phyloP scores from a whole-genome alignment of 2,329 filamentous ascomycete species.

The Aschersonia sp. region DNA sequence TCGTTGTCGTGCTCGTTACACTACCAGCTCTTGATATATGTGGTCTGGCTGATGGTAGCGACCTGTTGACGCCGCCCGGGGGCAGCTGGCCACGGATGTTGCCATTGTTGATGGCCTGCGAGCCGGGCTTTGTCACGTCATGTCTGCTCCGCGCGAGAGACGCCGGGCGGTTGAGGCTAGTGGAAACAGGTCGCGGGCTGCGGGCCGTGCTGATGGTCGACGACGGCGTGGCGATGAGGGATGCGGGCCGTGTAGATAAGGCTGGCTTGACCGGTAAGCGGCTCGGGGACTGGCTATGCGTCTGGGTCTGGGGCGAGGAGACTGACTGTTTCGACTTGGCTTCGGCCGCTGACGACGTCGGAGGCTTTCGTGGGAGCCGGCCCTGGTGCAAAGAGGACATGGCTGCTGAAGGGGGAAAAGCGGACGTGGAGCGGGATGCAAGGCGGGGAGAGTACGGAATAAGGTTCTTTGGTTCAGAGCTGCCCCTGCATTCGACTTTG shows the following conservation, averaged over 20 bases:
- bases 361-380: constrained; percentile 25
- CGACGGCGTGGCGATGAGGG: constrained; percentile 6
- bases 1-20: no score
- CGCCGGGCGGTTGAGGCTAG: constrained; percentile 7
- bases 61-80: no score
- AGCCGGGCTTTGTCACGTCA: no score
- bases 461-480: no score
- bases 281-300: constrained; percentile 30
- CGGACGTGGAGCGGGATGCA: background rate
- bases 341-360: constrained; percentile 3
- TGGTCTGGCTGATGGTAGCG: no score
- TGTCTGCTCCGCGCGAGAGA: constrained; percentile 9
- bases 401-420: background rate
- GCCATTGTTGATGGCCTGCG: no score
- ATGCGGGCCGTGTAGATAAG: constrained; percentile 14
- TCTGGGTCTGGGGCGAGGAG: constrained; percentile 7
- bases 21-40: no score
- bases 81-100: no score
- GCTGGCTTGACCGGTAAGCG: constrained; percentile 33
- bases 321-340: background rate
- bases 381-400: constrained; percentile 5
- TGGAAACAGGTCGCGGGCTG: constrained; percentile 5
- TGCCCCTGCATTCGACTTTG: no score
- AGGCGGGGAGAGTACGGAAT: background rate
- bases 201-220: constrained; percentile 7